Conservation (phyloP, 805 yeast genomes). For the Metahyphopichia silvanorum region DNA sequence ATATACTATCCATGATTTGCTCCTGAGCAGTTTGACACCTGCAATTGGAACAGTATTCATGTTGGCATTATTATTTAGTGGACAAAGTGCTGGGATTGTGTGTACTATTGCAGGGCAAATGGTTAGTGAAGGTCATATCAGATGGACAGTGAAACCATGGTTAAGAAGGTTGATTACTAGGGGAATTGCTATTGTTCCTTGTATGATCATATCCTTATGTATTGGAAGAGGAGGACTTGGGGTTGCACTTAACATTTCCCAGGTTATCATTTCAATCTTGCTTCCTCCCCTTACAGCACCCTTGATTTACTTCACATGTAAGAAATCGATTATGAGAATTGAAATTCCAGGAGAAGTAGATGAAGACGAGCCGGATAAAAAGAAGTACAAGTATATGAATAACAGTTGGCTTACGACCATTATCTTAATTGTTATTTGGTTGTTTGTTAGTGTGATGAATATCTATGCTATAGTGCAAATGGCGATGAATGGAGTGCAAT, state of each 20-base stretch:
- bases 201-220: constrained; percentile 64
- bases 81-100: constrained; percentile 88
- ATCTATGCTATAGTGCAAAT: constrained; percentile 52
- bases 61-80: constrained; percentile 78
- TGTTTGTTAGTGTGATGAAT: constrained; percentile 68
- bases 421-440: constrained; percentile 60
- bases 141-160: constrained; percentile 82
- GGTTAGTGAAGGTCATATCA: constrained; percentile 85
- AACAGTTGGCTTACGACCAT: constrained; percentile 59
- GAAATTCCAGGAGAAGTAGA: constrained; percentile 28
- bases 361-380: constrained; percentile 12
- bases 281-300: constrained; percentile 87
- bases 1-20: constrained; percentile 67
- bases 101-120: constrained; percentile 94
- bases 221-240: constrained; percentile 74
- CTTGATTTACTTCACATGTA: constrained; percentile 75
- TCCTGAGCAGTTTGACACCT: constrained; percentile 59
- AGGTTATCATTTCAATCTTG: constrained; percentile 76
- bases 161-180: constrained; percentile 75
- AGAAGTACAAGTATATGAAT: constrained; percentile 48
- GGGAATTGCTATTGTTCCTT: constrained; percentile 75
- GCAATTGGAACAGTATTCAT: constrained; percentile 83
- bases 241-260: constrained; percentile 77
- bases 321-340: constrained; percentile 64
- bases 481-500: constrained; percentile 32